phyloP scores from a whole-genome alignment of 371 early-diverging fungal genomes.

The Syncephalastrum monosporum region DNA sequence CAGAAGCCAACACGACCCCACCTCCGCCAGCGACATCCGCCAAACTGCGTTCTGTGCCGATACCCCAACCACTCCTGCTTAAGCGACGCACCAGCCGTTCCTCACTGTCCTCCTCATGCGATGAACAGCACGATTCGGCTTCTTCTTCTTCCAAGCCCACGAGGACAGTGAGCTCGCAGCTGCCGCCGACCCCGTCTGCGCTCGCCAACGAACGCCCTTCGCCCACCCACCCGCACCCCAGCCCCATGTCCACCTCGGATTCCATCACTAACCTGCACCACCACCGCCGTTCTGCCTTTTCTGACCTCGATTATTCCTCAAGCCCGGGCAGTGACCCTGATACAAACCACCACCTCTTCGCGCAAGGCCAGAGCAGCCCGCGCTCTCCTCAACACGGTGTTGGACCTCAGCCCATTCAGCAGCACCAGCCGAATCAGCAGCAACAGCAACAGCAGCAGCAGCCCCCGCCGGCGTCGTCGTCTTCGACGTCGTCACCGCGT shows the following conservation, averaged over 20 bases:
- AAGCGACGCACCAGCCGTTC: slow-evolving; percentile 30
- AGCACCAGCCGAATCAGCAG: too few species aligned
- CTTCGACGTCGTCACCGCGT: slow-evolving; percentile 17
- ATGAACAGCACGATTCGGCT: slow-evolving; percentile 8
- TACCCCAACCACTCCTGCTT: slow-evolving; percentile 29
- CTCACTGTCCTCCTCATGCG: slow-evolving; percentile 25
- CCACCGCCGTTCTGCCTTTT: too few species aligned
- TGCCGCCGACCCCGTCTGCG: slow-evolving; percentile 5
- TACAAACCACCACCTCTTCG: too few species aligned
- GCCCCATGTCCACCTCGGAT: slow-evolving; percentile 1
- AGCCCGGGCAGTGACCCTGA: too few species aligned
- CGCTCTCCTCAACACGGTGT: slow-evolving; percentile 3
- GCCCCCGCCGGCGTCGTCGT: not conserved
- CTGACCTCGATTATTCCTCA: too few species aligned
- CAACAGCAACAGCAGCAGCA: slow-evolving; percentile 1
- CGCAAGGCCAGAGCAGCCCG: not conserved
- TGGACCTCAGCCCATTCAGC: not conserved
- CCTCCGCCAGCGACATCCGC: slow-evolving; percentile 17
- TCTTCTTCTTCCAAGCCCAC: slow-evolving; percentile 3
- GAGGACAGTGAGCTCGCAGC: not conserved
- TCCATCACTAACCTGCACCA: not conserved
- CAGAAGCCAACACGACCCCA: slow-evolving; percentile 12
- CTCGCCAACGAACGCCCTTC: slow-evolving; percentile 8
- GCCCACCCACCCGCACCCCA: slow-evolving; percentile 4
- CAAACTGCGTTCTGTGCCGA: slow-evolving; percentile 27